A percentile compares a stretch with the other conserved stretches of the same genome.
Conservation (phyloP, 225 moss, liverwort and hornwort species). For the Sphagnum contortum region DNA sequence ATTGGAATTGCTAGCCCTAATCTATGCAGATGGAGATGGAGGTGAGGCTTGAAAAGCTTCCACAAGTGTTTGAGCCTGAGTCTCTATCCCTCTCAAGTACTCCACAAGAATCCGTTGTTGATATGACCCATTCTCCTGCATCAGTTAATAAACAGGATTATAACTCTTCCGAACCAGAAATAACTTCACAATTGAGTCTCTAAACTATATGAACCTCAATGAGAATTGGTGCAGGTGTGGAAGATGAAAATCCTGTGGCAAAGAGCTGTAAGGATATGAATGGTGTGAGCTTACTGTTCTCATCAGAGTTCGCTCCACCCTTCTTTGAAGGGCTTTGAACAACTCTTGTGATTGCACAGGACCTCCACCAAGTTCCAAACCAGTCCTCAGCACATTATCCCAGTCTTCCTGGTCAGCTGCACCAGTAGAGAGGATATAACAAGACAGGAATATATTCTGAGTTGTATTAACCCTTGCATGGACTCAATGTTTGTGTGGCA, state of each 20-base stretch:
- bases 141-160: neutral
- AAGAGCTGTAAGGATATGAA: no score
- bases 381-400: conserved; percentile 47
- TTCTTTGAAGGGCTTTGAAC: conserved; percentile 57
- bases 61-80: conserved; percentile 48
- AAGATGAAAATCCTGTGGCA: no score
- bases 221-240: no score
- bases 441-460: no score
- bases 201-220: no score
- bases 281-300: conserved; percentile 51
- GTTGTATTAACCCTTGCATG: no score
- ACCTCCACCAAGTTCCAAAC: conserved; percentile 68
- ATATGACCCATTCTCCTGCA: conserved; percentile 89
- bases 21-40: conserved; percentile 16
- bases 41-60: conserved; percentile 49
- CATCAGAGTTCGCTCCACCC: conserved; percentile 87
- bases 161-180: no score
- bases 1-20: no score
- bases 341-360: conserved; percentile 41
- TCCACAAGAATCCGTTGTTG: conserved; percentile 82
- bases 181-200: no score
- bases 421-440: no score
- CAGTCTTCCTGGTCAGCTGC: conserved; percentile 73
- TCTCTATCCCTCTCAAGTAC: conserved; percentile 72
- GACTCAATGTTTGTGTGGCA: no score